These are phyloP conservation scores for Leccinum ochraceum DNA, from an alignment of 768 basidiomycete species.

Conservation along the genomic window DNA sequence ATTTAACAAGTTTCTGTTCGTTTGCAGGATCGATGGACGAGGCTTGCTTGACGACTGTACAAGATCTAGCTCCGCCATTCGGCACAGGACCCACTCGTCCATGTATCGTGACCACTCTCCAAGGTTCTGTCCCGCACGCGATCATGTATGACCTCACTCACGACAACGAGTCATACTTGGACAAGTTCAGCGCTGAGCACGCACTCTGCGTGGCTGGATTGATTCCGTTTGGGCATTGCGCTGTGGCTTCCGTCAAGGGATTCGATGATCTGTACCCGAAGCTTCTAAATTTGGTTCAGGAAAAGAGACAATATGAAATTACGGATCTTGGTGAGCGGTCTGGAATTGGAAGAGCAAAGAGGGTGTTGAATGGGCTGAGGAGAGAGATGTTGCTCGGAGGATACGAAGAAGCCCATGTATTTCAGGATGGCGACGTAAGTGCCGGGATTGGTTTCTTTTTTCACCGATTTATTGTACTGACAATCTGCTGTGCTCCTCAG, in stretches of 20 bases:
- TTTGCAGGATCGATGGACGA: constrained; percentile 86
- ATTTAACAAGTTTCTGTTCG: neutral
- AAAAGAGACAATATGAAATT: constrained; percentile 78
- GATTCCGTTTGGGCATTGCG: constrained; percentile 87
- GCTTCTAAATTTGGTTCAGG: constrained; percentile 84
- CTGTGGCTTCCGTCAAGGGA: constrained; percentile 92
- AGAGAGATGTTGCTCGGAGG: constrained; percentile 89
- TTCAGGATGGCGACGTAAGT: constrained; percentile 93
- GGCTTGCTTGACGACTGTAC: constrained; percentile 75
- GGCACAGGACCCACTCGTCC: constrained; percentile 77
- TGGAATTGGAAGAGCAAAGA: constrained; percentile 59
- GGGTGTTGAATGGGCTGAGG: constrained; percentile 84
- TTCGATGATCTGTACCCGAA: constrained; percentile 98
- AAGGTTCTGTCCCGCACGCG: constrained; percentile 89
- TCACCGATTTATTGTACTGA: constrained; percentile 2
- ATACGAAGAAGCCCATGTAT: constrained; percentile 92
- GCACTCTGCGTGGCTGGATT: constrained; percentile 92
- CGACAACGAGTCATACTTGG: constrained; percentile 90
- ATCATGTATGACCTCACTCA: constrained; percentile 95
- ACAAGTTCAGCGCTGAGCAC: constrained; percentile 93
- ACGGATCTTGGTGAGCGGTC: constrained; percentile 56
- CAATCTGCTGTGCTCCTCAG: constrained; percentile 40
- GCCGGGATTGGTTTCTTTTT: neutral
- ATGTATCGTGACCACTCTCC: constrained; percentile 74
- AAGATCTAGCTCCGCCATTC: constrained; percentile 79